Percentiles rank a stretch among this genome's conserved stretches.
Evolutionary conservation across 2,329 filamentous ascomycete species (phyloP).

Genomic region (Lachnellula occidentalis): DNA sequence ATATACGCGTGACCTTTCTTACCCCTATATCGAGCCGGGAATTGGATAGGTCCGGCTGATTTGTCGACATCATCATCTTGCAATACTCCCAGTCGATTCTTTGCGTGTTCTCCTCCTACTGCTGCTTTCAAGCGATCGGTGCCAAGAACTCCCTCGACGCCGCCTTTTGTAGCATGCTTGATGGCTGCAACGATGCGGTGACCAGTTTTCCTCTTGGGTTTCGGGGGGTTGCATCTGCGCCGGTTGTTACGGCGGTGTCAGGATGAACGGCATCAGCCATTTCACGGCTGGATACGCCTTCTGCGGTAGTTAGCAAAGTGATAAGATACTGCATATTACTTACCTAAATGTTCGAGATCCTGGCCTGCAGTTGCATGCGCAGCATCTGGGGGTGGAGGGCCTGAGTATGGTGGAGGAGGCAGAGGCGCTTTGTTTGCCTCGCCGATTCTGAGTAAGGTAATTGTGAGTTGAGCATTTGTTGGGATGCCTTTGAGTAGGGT

Average conservation of each 20-base stretch:
- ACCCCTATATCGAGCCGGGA: conserved; percentile 65
- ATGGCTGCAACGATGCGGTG: conserved; percentile 51
- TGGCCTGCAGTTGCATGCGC: conserved; percentile 40
- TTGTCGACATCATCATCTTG: conserved; percentile 39
- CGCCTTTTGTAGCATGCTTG: conserved; percentile 61
- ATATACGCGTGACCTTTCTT: conserved; percentile 70
- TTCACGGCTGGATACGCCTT: conserved; percentile 26
- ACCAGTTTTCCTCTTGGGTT: conserved; percentile 25
- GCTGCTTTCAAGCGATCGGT: conserved; percentile 60
- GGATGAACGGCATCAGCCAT: conserved; percentile 34
- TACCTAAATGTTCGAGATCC: conserved; percentile 45
- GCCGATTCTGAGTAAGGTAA: conserved; percentile 76
- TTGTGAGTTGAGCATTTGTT: conserved; percentile 77
- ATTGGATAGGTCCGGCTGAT: conserved; percentile 64
- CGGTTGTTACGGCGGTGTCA: conserved; percentile 29
- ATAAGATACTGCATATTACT: conserved; percentile 15
- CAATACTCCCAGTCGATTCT: conserved; percentile 66
- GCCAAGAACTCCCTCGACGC: conserved; percentile 65
- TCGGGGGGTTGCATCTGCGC: conserved; percentile 9
- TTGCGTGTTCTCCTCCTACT: conserved; percentile 53
- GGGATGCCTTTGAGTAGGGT: conserved; percentile 76
- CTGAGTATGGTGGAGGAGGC: conserved; percentile 52
- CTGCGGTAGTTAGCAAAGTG: conserved; percentile 14
- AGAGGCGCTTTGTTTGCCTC: conserved; percentile 77
- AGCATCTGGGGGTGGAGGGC: conserved; percentile 33